Conservation (phyloP, 495 filamentous ascomycete genomes). For the Aspergillus coremiiformis region DNA sequence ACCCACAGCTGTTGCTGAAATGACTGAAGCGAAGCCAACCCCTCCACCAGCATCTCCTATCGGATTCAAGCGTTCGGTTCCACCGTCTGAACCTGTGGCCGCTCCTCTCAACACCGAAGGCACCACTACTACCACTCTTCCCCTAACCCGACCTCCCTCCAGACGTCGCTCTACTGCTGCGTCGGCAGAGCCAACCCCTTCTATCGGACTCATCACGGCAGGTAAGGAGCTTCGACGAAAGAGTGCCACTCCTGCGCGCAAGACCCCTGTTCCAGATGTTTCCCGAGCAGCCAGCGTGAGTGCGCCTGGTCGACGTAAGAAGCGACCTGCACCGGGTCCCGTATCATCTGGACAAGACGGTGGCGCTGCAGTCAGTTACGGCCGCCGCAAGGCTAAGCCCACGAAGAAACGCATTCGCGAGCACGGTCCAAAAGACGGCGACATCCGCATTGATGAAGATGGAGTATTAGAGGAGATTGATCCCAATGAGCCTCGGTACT, state of each 20-base stretch:
- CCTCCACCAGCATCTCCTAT: slow-evolving; percentile 23
- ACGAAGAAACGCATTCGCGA: slow-evolving; percentile 44
- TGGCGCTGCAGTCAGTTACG: slow-evolving; percentile 67
- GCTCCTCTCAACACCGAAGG: slow-evolving; percentile 5
- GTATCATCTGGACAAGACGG: slow-evolving; percentile 63
- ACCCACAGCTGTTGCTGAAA: slow-evolving; percentile 5
- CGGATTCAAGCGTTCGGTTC: slow-evolving; percentile 20
- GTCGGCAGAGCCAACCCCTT: slow-evolving; percentile 26
- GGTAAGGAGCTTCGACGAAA: slow-evolving; percentile 40
- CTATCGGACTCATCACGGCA: slow-evolving; percentile 9
- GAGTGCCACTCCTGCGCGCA: slow-evolving; percentile 41
- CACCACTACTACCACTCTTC: slow-evolving; percentile 26
- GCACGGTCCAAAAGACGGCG: slow-evolving; percentile 15
- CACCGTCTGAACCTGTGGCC: background rate
- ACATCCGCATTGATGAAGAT: slow-evolving; percentile 41
- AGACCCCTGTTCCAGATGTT: slow-evolving; percentile 46
- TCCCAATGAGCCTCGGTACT: slow-evolving; percentile 81
- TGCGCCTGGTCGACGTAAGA: slow-evolving; percentile 47
- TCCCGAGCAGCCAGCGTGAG: slow-evolving; percentile 42
- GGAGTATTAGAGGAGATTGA: slow-evolving; percentile 66
- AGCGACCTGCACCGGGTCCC: slow-evolving; percentile 70
- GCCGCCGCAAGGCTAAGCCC: slow-evolving; percentile 72
- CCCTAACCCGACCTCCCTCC: slow-evolving; percentile 36
- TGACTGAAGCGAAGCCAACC: slow-evolving; percentile 15
- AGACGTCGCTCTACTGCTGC: slow-evolving; percentile 37